These are phyloP conservation scores for Grifola frondosa DNA, from an alignment of 1,284 basidiomycete genomes.

Conservation along the genomic window DNA sequence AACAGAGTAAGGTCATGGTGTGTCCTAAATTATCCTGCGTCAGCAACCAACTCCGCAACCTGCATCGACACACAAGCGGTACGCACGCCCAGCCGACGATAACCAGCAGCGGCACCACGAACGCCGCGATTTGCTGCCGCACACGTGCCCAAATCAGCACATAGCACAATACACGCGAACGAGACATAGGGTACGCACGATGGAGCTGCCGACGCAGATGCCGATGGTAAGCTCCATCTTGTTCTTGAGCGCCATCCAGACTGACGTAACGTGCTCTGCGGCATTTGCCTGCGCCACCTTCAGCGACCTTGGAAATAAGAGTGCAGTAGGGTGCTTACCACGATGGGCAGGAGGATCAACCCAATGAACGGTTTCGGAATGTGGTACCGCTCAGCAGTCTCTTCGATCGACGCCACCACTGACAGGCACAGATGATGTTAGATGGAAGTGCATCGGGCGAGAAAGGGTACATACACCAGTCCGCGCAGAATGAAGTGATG, in stretches of 20 bases:
- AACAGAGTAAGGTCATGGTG: conserved; percentile 80
- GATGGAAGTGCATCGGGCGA: background rate
- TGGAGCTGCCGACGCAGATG: conserved; percentile 88
- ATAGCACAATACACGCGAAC: background rate
- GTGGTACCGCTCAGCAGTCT: conserved; percentile 75
- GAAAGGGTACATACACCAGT: conserved; percentile 53
- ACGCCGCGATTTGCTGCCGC: conserved; percentile 80
- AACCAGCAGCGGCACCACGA: conserved; percentile 84
- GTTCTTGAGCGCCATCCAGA: conserved; percentile 90
- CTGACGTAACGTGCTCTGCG: conserved; percentile 78
- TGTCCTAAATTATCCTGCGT: conserved; percentile 42
- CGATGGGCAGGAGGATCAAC: conserved; percentile 70
- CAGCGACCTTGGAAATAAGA: too few relatives aligned
- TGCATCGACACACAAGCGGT: background rate
- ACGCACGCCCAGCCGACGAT: conserved; percentile 79
- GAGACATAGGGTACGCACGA: conserved; percentile 48
- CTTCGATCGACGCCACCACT: conserved; percentile 91
- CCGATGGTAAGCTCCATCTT: conserved; percentile 88
- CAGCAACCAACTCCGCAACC: background rate
- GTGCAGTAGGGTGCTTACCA: conserved; percentile 56
- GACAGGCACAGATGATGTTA: conserved; percentile 1
- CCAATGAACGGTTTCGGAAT: conserved; percentile 86
- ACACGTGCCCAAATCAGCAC: background rate
- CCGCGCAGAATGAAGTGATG: conserved; percentile 85
- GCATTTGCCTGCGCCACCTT: conserved; percentile 60